Conservation (phyloP, 371 early-diverging fungal genomes). For the Apophysomyces sp. region DNA sequence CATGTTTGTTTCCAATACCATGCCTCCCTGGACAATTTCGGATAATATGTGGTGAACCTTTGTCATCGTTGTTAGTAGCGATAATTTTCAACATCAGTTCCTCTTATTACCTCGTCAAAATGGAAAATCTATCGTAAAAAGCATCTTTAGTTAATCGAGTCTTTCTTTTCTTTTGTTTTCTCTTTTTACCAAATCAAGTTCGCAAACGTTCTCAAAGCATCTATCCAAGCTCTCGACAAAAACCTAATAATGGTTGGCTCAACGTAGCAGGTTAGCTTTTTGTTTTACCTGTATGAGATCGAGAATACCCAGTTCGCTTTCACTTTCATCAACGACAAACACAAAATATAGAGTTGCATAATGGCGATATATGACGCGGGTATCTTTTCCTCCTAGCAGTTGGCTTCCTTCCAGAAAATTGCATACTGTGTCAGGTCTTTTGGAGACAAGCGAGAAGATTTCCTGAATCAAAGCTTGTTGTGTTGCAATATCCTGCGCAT, state of each 20-base stretch:
- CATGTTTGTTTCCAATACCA: constrained; percentile 71
- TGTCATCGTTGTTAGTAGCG: background rate
- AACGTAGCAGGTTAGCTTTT: background rate
- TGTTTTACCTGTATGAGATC: constrained; percentile 85
- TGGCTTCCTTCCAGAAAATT: constrained; percentile 91
- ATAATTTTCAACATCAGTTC: background rate
- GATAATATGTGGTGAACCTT: constrained; percentile 72
- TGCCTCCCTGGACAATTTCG: constrained; percentile 79
- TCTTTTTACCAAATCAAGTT: constrained; percentile 82
- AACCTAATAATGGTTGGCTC: constrained; percentile 51
- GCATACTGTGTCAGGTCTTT: constrained; percentile 84
- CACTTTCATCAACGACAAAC: constrained; percentile 93
- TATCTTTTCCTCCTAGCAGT: constrained; percentile 81
- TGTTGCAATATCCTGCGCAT: constrained; percentile 68
- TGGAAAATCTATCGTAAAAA: constrained; percentile 65
- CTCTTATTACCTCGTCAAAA: constrained; percentile 60
- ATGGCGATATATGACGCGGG: constrained; percentile 90
- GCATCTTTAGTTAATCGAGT: background rate
- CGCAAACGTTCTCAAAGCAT: constrained; percentile 95
- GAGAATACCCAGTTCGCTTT: constrained; percentile 93
- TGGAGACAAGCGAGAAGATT: constrained; percentile 80
- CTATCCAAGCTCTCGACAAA: constrained; percentile 95
- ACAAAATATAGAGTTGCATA: constrained; percentile 96
- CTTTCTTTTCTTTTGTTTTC: background rate
- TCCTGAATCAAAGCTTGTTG: constrained; percentile 85